These are phyloP conservation scores for Mortierella claussenii DNA, from an alignment of 192 early-diverging fungal genomes.

Conservation along the genomic window DNA sequence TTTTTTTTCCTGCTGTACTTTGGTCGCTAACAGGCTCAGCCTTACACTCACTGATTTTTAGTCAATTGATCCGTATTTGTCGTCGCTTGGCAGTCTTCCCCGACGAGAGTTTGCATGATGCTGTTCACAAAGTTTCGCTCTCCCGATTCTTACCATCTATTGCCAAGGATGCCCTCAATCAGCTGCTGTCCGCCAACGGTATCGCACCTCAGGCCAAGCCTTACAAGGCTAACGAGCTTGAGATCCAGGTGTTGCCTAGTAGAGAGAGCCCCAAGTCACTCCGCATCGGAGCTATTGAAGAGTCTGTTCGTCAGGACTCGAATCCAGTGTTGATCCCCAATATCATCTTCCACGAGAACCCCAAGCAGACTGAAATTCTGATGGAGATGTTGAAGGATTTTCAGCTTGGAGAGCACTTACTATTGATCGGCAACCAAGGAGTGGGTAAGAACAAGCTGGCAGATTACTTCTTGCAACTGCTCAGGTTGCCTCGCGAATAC, in stretches of 20 bases:
- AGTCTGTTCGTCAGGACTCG: slow-evolving; percentile 58
- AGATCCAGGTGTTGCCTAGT: slow-evolving; percentile 63
- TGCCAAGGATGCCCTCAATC: slow-evolving; percentile 71
- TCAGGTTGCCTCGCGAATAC: slow-evolving; percentile 78
- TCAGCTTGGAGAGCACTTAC: slow-evolving; percentile 80
- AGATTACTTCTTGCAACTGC: slow-evolving; percentile 77
- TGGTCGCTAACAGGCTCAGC: slow-evolving; percentile 2
- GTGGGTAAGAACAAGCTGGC: slow-evolving; percentile 72
- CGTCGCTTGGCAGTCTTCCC: slow-evolving; percentile 70
- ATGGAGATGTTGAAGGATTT: slow-evolving; percentile 85
- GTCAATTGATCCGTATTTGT: slow-evolving; percentile 80
- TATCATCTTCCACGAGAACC: slow-evolving; percentile 80
- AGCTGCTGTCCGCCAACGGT: slow-evolving; percentile 64
- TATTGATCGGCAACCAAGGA: slow-evolving; percentile 88
- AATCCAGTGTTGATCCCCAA: slow-evolving; percentile 75
- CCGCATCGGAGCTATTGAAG: slow-evolving; percentile 63
- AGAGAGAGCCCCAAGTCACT: slow-evolving; percentile 58
- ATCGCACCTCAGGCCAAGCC: slow-evolving; percentile 57
- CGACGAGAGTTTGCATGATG: slow-evolving; percentile 68
- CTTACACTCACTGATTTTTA: too few relatives aligned
- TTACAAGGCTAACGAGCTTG: slow-evolving; percentile 49
- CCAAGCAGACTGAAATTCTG: slow-evolving; percentile 74
- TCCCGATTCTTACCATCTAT: slow-evolving; percentile 78
- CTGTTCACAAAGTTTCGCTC: slow-evolving; percentile 73
- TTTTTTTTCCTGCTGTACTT: neutral